A percentile compares a stretch with the other conserved stretches of the same genome.
Evolutionary conservation across 163 green algal species (phyloP).

Genomic region (Scenedesmus sp.): DNA sequence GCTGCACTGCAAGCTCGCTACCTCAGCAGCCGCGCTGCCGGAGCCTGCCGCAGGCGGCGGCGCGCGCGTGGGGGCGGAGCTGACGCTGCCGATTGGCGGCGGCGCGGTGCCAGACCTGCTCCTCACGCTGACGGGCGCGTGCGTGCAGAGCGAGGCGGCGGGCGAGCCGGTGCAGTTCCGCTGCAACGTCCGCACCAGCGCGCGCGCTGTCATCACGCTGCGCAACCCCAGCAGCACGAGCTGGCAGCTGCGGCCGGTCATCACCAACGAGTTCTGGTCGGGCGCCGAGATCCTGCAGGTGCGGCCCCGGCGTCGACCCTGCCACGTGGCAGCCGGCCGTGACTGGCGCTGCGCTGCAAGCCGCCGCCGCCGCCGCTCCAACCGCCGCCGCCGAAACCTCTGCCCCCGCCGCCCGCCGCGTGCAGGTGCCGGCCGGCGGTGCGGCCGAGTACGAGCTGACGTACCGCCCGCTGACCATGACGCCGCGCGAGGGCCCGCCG

Average conservation of each 20-base stretch:
- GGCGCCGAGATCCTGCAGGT: slow-evolving; percentile 57
- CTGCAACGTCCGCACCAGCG: slow-evolving; percentile 66
- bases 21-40: background rate
- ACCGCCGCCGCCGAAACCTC: too few species aligned
- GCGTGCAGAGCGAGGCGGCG: slow-evolving; percentile 54
- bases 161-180: slow-evolving; percentile 63
- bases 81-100: background rate
- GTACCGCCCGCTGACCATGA: slow-evolving; percentile 79
- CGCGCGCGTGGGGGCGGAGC: background rate
- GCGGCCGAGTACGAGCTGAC: slow-evolving; percentile 72
- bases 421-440: slow-evolving; percentile 63
- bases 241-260: slow-evolving; percentile 74
- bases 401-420: background rate
- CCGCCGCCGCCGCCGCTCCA: too few species aligned
- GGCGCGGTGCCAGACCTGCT: background rate
- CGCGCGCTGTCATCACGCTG: slow-evolving; percentile 62
- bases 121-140: slow-evolving; percentile 79
- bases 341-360: too few species aligned
- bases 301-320: too few species aligned
- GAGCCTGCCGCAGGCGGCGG: background rate
- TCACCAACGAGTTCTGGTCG: slow-evolving; percentile 76
- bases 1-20: slow-evolving; percentile 50
- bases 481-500: slow-evolving; percentile 49
- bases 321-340: background rate
- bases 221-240: slow-evolving; percentile 60